These are phyloP conservation scores for Oryza meyeriana DNA, from an alignment of 176 grass and related monocot genomes.

Conservation along the genomic window DNA sequence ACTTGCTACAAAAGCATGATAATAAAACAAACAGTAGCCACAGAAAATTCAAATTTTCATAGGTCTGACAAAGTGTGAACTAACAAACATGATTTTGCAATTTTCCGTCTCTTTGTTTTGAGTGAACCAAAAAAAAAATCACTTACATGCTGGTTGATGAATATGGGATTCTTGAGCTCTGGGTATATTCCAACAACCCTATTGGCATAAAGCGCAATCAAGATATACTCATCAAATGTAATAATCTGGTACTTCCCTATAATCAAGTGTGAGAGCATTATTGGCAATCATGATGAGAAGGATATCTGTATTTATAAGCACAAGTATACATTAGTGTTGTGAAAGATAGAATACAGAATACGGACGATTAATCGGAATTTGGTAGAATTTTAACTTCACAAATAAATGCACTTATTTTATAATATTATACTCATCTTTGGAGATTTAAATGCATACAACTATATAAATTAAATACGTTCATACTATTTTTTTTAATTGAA, in stretches of 20 bases:
- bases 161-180: conserved; percentile 82
- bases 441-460: too few species aligned
- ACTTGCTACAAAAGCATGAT: background rate
- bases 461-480: too few species aligned
- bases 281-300: background rate
- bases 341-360: too few species aligned
- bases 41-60: background rate
- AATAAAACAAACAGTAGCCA: background rate
- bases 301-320: background rate
- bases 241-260: conserved; percentile 78
- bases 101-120: background rate
- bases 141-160: conserved; percentile 80
- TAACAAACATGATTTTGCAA: background rate
- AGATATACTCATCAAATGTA: conserved; percentile 79
- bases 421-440: too few species aligned
- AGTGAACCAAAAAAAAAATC: background rate
- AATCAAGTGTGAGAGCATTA: conserved; percentile 12
- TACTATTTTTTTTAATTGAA: too few species aligned
- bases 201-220: conserved; percentile 57
- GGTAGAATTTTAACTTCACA: too few species aligned
- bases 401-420: too few species aligned
- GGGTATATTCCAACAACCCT: conserved; percentile 88
- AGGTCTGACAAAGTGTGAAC: background rate
- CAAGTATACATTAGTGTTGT: too few species aligned
- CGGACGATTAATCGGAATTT: too few species aligned